A percentile compares a stretch with the other conserved stretches of the same genome.
phyloP scores from a whole-genome alignment of 345 rosid genomes.

The Bruguiera gymnorhiza region DNA sequence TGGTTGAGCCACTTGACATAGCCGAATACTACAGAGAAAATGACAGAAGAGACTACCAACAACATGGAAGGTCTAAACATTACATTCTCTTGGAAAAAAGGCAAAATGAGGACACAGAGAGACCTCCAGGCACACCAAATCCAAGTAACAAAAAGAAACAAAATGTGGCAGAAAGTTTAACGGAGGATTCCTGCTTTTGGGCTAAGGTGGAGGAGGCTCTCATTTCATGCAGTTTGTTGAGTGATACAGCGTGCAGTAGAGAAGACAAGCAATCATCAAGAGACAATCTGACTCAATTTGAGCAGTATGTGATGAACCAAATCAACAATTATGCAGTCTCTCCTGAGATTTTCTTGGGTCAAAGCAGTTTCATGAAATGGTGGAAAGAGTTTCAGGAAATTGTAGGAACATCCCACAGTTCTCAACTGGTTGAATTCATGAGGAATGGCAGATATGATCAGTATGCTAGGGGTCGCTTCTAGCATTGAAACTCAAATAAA shows the following conservation, averaged over 20 bases:
- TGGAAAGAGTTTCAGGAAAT: constrained; percentile 46
- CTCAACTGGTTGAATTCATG: constrained; percentile 42
- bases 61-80: constrained; percentile 44
- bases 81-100: constrained; percentile 48
- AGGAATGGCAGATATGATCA: constrained; percentile 14
- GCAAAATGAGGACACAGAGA: constrained; percentile 22
- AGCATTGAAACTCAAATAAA: not conserved
- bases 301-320: constrained; percentile 38
- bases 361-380: constrained; percentile 71
- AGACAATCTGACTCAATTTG: constrained; percentile 28
- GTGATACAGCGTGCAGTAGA: constrained; percentile 4
- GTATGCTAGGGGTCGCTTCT: constrained; percentile 27
- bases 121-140: not conserved
- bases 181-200: constrained; percentile 85
- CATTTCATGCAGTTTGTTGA: constrained; percentile 18
- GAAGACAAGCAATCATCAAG: constrained; percentile 5
- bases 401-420: constrained; percentile 12
- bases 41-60: constrained; percentile 28
- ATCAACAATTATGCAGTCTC: constrained; percentile 44
- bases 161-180: constrained; percentile 30
- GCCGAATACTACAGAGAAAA: constrained; percentile 47
- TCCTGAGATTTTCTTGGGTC: constrained; percentile 57
- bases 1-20: constrained; percentile 78
- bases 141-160: constrained; percentile 1
- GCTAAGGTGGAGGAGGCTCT: constrained; percentile 69